These are phyloP conservation scores for Sesbania bispinosa DNA, from an alignment of 306 rosid species.

Conservation along the genomic window DNA sequence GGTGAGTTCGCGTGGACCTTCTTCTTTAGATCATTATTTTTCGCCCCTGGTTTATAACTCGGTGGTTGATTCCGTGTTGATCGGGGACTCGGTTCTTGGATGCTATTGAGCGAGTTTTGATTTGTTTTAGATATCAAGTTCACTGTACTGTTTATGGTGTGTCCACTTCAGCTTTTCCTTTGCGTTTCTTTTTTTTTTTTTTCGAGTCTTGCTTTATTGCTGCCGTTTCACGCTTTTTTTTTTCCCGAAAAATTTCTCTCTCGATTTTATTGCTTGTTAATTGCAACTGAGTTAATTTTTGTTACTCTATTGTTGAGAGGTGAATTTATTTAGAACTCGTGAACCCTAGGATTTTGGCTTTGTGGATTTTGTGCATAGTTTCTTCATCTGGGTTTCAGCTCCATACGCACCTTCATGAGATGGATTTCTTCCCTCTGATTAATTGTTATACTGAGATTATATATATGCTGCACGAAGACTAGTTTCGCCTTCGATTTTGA, in stretches of 20 bases:
- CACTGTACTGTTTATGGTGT: conserved; percentile 60
- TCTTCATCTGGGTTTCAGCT: conserved; percentile 21
- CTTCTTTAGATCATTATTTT: conserved; percentile 15
- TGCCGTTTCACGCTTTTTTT: conserved; percentile 27
- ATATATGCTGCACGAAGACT: conserved; percentile 11
- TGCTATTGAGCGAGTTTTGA: conserved; percentile 30
- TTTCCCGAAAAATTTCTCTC: neutral
- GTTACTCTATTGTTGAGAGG: conserved; percentile 16
- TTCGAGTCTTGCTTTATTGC: conserved; percentile 43
- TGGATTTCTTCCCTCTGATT: conserved; percentile 23
- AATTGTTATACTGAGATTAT: conserved; percentile 2
- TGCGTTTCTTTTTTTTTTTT: conserved; percentile 25
- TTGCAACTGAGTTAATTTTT: conserved; percentile 18
- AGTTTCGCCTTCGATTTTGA: conserved; percentile 8
- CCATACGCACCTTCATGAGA: neutral
- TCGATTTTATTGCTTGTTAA: conserved; percentile 26
- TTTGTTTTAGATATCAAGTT: conserved; percentile 34
- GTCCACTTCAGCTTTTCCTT: conserved; percentile 58
- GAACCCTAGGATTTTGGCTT: conserved; percentile 48
- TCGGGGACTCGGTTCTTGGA: conserved; percentile 17
- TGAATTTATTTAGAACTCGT: conserved; percentile 22
- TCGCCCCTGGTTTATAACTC: conserved; percentile 1
- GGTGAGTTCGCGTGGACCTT: conserved; percentile 33
- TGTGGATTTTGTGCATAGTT: conserved; percentile 16
- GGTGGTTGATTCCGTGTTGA: conserved; percentile 34